Base-by-base conservation (phyloP, 1,139 yeast species). In the Yamadazyma pseudoaaseri region DNA sequence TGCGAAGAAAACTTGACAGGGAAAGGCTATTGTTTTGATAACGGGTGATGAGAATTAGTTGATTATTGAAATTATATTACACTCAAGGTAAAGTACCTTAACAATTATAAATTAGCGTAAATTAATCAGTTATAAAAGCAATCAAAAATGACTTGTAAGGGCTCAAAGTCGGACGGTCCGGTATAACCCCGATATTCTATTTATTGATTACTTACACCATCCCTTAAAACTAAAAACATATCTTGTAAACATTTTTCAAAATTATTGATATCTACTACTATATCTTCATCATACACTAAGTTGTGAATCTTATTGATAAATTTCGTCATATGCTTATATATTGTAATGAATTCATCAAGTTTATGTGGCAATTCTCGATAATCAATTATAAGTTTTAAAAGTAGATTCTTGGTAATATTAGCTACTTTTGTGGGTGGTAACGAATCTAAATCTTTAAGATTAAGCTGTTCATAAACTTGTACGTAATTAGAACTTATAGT, bases 271-370 rank as follows among this genome's bases (percentile, higher is more conserved):
- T 30, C 34, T 22, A 25, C 16, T 11, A 21, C 23, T 6, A 22
- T 22, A 8, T 39, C 32, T 26, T 39, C 39, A 9, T 38, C 42
- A 31, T 53, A 61, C 7, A 59, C 20, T 15, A 30, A 11, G 3
- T 37, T 44, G 38, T 64, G 70, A 16, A 62, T 36, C 3, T 44
- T 32, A 40, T 63, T 68, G 36, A 63, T 44, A 35, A 65, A 65
- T 18, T 41, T 36, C 28, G 49, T 34, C 6, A 60, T 43, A 16
- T 54, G 25, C 30, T 53, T 45, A 21, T 60, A 42, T 36, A 52
- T 58, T 20, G 45, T 48, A n/a, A 63, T 60, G 23, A 56, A 49
- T 32, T 52, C 52, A 22, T 50, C 47, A 9, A 57, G 42, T 33
- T 52, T 55, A 7, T 30, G 30, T 9, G 65, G 63, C 10, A 64